Conservation (phyloP, 2,329 filamentous ascomycete species). For the Corinectria fuckeliana region DNA sequence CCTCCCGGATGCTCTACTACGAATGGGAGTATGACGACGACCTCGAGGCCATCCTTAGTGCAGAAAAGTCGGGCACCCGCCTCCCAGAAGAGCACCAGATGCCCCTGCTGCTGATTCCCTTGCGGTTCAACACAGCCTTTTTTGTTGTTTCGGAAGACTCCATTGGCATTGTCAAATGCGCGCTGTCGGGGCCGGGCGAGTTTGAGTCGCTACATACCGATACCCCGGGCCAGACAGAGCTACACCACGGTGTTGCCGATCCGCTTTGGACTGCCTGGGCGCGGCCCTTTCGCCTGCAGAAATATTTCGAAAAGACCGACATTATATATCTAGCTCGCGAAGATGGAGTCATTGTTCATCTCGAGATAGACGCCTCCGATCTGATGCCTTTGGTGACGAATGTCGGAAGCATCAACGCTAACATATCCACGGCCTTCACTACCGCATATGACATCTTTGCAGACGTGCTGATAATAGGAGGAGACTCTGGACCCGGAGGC, state of each 20-base stretch:
- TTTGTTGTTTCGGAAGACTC: conserved; percentile 68
- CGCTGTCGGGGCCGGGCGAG: conserved; percentile 57
- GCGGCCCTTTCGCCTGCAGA: conserved; percentile 71
- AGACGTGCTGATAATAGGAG: conserved; percentile 82
- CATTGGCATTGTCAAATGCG: conserved; percentile 62
- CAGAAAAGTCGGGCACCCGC: conserved; percentile 56
- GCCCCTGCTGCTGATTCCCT: conserved; percentile 74
- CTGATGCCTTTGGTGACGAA: conserved; percentile 61
- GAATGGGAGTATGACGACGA: conserved; percentile 65
- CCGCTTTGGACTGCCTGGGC: conserved; percentile 88
- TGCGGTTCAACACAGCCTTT: conserved; percentile 74
- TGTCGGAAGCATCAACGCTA: conserved; percentile 71
- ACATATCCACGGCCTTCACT: conserved; percentile 83
- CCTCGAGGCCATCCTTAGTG: conserved; percentile 52
- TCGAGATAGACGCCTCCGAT: conserved; percentile 69
- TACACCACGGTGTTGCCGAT: conserved; percentile 52
- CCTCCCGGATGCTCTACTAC: conserved; percentile 61
- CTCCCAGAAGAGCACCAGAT: conserved; percentile 61
- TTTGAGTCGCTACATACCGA: conserved; percentile 54
- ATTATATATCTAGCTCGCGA: conserved; percentile 87
- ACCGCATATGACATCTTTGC: conserved; percentile 71
- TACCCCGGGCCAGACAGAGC: conserved; percentile 48
- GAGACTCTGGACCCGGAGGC: conserved; percentile 78
- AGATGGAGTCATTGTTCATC: conserved; percentile 79
- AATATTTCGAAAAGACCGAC: conserved; percentile 70